Evolutionary conservation across 306 rosid species (phyloP).

Genomic region (Trifolium fragiferum): DNA sequence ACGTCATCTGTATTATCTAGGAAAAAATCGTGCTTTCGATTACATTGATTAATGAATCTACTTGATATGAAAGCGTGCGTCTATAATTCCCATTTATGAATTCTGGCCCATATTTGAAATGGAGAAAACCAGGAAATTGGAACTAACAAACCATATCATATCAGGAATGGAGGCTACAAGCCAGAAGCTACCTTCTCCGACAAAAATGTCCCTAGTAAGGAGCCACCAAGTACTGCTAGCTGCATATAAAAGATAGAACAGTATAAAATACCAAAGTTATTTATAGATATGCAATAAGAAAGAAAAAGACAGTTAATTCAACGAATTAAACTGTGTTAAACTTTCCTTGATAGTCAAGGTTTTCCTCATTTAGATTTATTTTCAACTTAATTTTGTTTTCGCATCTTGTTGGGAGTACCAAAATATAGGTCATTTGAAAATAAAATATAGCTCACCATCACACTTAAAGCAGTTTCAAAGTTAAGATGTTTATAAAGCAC

Average conservation of each 20-base stretch:
- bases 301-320: constrained; percentile 28
- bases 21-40: background rate
- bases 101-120: background rate
- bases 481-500: constrained; percentile 30
- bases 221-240: constrained; percentile 96
- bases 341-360: constrained; percentile 30
- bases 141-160: constrained; percentile 26
- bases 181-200: constrained; percentile 85
- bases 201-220: constrained; percentile 84
- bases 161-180: constrained; percentile 32
- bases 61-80: constrained; percentile 13
- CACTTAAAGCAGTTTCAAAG: constrained; percentile 1
- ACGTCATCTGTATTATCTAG: constrained; percentile 24
- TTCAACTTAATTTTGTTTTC: background rate
- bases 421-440: constrained; percentile 5
- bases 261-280: constrained; percentile 15
- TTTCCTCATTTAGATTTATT: constrained; percentile 13
- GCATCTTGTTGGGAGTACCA: constrained; percentile 22
- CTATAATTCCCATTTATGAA: background rate
- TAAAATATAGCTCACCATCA: background rate
- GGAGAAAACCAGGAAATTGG: constrained; percentile 32
- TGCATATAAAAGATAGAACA: constrained; percentile 46
- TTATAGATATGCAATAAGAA: constrained; percentile 28
- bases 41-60: constrained; percentile 16
- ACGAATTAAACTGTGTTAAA: constrained; percentile 16